Base-by-base conservation (phyloP, 2,329 filamentous ascomycete genomes). In the Mycosphaerella arachidis region DNA sequence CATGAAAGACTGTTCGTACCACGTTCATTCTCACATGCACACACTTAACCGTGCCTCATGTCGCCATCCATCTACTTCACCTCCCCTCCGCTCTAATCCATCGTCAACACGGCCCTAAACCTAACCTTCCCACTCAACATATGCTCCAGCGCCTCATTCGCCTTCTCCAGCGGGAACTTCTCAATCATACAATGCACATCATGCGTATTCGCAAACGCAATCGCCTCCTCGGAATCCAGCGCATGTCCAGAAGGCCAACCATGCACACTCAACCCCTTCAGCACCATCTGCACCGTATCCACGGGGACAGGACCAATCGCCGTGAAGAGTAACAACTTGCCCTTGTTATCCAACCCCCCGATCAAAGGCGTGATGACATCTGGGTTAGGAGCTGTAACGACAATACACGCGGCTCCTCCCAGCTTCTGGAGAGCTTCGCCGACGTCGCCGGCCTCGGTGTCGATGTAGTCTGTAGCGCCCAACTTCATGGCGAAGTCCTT, bases 341-440 rank as follows among this genome's bases (percentile, higher is more conserved):
- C 86, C 7, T 75, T 72, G 0, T 79, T 68, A 4, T 76, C 81
- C 7, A 88, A 76, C 1, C 82, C 87, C 1, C 71, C 76, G 1
- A 86, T 73, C 30, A 89, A 69, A 4, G 79, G 77, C 1, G 76
- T 68, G 54, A 89, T 81, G 33, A 82, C 74, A 56, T 82, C 75
- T 0, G 83, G 77, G 68, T 83, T 85, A 6, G 86, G 86, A 3
- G 85, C 86, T 3, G 86, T 89, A 43, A 83, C 77, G 4, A 88
- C 79, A 58, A 89, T 82, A 55, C 87, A 73, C 3, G 79, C 77
- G 0, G 86, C 87, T 29, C 86, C 86, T 16, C 86, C 86, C 20
- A 88, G 73, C 64, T 79, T 79, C 73, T 75, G 74, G 35, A 88
- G 76, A 58, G 79, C 79, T 51, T 76, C 73, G 1, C 73, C 76